Evolutionary conservation across 2,329 filamentous ascomycete genomes (phyloP).

Genomic region (Paecilomyces variotii): DNA sequence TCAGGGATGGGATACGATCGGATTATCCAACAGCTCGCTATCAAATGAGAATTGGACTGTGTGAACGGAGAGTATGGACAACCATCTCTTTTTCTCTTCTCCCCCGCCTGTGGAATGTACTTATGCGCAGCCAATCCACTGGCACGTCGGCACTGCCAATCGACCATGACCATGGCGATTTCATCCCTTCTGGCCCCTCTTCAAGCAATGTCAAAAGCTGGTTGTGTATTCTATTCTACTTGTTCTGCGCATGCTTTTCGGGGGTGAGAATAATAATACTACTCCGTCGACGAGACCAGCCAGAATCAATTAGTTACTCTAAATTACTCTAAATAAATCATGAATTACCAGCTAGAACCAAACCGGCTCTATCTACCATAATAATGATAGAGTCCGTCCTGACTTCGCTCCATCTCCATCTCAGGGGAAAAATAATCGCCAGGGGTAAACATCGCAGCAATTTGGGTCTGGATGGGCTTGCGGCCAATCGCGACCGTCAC

Average conservation of each 20-base stretch:
- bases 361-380: too few species aligned
- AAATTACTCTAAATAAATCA: too few species aligned
- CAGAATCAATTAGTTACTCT: too few species aligned
- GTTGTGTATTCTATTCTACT: not conserved
- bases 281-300: too few species aligned
- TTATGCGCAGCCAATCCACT: not conserved
- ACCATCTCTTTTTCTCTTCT: not conserved
- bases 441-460: not conserved
- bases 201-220: not conserved
- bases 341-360: too few species aligned
- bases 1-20: not conserved
- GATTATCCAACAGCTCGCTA: not conserved
- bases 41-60: not conserved
- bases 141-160: not conserved
- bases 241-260: not conserved
- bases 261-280: too few species aligned
- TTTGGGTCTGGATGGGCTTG: not conserved
- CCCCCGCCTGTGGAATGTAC: not conserved
- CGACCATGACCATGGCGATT: not conserved
- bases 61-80: not conserved
- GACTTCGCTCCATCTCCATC: not conserved
- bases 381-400: too few species aligned
- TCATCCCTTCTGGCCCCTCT: not conserved
- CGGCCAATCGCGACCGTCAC: not conserved
- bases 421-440: not conserved